Base-by-base conservation (phyloP, 768 basidiomycete species). In the Boletus barrowsii region DNA sequence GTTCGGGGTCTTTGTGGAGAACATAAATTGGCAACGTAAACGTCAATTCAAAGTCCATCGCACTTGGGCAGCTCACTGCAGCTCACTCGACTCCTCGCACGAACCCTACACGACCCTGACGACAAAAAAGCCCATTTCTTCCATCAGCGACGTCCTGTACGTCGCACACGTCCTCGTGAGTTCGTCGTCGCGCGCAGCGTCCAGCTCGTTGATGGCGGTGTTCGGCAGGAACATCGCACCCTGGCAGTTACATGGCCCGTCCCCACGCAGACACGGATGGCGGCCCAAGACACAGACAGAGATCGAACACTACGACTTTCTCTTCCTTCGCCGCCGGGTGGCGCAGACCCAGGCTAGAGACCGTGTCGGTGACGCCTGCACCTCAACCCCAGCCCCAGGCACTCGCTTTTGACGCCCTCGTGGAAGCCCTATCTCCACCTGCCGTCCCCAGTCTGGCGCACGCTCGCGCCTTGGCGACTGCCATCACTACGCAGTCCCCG, bases 381-480 rank as follows among this genome's bases (percentile, higher is more conserved):
- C 47, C 68, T 14, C 68, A 68, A 8, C 62, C 70, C 30, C 67
- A 75, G 17, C 55, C 56, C 35, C 53, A 57, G 36, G 15, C 58
- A 14, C 56, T 62, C 36, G 47, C 76, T 13, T 68, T 76, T 40
- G 87, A 87, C 36, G 72, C 64, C 20, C 71, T 80, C 39, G 67
- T 80, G n/a, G 72, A 76, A 46, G 69, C 70, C 17, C 64, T 80
- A 39, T 73, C 77, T 7, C 76, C 79, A 11, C 80, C 79, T 36
- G 74, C 77, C 7, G 87, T 88, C 9, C 89, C 90, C 5, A 88
- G 86, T 57, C 71, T 88, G 5, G 59, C 68, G 13, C 79, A 86
- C 63, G 87, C 88, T 9, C 81, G 86, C 14, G 64, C 79, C 32
- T 75, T 90, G n/a, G 81, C 83, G 0, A 70, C 65, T 20, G 58